Base-by-base conservation (phyloP, 495 filamentous ascomycete genomes). In the Aspergillus affinis region DNA sequence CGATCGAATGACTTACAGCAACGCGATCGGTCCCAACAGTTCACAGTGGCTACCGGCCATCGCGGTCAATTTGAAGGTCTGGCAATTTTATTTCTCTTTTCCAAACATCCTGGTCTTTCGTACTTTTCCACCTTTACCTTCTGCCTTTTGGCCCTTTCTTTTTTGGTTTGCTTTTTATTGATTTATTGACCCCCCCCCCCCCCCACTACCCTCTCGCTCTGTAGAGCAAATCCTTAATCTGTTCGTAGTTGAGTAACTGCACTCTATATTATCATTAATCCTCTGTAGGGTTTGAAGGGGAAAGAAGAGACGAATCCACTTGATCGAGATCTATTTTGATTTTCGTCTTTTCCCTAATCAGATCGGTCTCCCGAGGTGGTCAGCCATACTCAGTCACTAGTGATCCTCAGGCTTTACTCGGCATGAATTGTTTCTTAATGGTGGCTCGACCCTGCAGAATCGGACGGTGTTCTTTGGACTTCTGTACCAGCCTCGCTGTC, bases 1-100 rank as follows among this genome's bases (percentile, higher is more conserved):
- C 66, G 66, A 65, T 69, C 66, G 54, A 65, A 68, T 69, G 60
- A 64, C 63, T 65, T 68, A 65, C 66, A 65, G 63, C 65, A 62
- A 62, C 30, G 62, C 62, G 65, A 65, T 65, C 65, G 62, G 58
- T 57, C 57, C 60, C 59, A 64, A 62, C 63, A 62, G 60, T 61
- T 62, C 57, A 62, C 53, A 18, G 54, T 61, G 55, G 53, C 26
- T 54, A 32, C 49, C 21, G 55, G 23, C 20, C 26, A 52, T 41
- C 8, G 12, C 36, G 36, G 30, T 47, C 30, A 44, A 32, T 59
- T 30, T 23, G n/a, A 44, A 36, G 30, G 47, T 20, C 26, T 51
- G 46, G 36, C 36, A 41, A 41, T 41, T 54, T 48, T 26, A 48
- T 46, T 57, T 27, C 32, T 57, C 49, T 29, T 47, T 41, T 27